These are phyloP conservation scores for Nicotiana obtusifolia DNA, from an alignment of 257 asterid species.

Conservation along the genomic window DNA sequence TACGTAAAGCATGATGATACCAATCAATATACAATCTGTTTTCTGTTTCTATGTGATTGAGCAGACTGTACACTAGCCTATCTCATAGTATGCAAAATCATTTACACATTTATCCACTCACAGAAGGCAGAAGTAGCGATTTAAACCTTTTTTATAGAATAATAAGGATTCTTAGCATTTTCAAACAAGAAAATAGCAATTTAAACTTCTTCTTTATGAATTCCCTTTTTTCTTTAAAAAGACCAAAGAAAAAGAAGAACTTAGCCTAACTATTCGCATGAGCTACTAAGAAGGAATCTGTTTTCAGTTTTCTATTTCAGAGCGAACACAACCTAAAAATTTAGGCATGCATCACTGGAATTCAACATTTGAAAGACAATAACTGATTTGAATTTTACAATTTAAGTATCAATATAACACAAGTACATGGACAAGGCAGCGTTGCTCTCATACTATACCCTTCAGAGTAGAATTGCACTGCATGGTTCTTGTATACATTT, in stretches of 20 bases:
- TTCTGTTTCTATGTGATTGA: background rate
- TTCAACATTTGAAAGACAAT: background rate
- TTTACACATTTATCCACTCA: background rate
- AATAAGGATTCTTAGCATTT: background rate
- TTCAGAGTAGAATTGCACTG: background rate
- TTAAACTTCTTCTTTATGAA: background rate
- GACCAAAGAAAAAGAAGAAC: background rate
- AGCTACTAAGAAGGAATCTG: background rate
- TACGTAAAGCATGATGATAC: background rate
- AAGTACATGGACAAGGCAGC: background rate
- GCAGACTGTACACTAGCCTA: background rate
- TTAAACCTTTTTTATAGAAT: background rate
- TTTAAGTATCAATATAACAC: background rate
- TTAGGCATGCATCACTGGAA: background rate
- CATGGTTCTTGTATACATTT: background rate
- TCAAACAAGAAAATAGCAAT: background rate
- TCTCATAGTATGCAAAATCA: background rate
- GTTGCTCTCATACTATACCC: background rate
- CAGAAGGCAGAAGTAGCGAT: background rate
- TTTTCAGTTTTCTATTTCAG: background rate
- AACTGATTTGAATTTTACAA: background rate
- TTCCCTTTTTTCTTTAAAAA: no score
- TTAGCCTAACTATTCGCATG: background rate
- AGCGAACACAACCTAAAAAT: background rate
- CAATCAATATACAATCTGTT: background rate